Evolutionary conservation across 1,284 basidiomycete genomes (phyloP).

Genomic region (Ganoderma meredithae): DNA sequence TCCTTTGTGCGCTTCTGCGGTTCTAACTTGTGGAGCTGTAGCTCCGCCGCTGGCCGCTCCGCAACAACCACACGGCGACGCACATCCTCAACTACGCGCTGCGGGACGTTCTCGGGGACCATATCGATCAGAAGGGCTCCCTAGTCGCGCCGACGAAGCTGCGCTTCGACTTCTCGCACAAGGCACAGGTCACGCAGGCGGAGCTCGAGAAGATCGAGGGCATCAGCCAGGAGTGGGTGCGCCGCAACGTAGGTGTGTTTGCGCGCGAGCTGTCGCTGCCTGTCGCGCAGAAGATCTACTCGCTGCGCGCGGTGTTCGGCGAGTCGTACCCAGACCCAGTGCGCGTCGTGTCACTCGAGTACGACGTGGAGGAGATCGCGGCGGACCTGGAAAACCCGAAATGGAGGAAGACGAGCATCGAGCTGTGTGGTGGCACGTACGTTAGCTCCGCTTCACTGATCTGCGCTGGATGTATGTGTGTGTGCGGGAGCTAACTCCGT

Average conservation of each 20-base stretch:
- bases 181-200: constrained; percentile 77
- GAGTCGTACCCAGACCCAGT: constrained; percentile 99
- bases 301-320: constrained; percentile 96
- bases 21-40: constrained; percentile 38
- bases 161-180: constrained; percentile 99
- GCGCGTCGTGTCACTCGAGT: constrained; percentile 92
- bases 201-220: constrained; percentile 89
- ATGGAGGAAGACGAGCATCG: constrained; percentile 92
- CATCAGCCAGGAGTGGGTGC: constrained; percentile 90
- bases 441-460: constrained; percentile 41
- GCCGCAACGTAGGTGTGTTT: constrained; percentile 87
- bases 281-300: constrained; percentile 88
- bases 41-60: constrained; percentile 93
- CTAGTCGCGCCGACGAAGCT: constrained; percentile 95
- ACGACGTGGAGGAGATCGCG: constrained; percentile 86
- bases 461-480: neutral
- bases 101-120: constrained; percentile 94
- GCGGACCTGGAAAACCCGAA: constrained; percentile 88
- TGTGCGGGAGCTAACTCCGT: constrained; percentile 8
- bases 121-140: constrained; percentile 98
- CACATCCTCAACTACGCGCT: constrained; percentile 97
- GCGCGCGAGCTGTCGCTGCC: constrained; percentile 89
- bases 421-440: constrained; percentile 98
- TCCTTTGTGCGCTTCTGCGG: constrained; percentile 4
- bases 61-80: constrained; percentile 98